These are phyloP conservation scores for Termitomyces sp. DNA, from an alignment of 768 basidiomycete genomes.

Conservation along the genomic window DNA sequence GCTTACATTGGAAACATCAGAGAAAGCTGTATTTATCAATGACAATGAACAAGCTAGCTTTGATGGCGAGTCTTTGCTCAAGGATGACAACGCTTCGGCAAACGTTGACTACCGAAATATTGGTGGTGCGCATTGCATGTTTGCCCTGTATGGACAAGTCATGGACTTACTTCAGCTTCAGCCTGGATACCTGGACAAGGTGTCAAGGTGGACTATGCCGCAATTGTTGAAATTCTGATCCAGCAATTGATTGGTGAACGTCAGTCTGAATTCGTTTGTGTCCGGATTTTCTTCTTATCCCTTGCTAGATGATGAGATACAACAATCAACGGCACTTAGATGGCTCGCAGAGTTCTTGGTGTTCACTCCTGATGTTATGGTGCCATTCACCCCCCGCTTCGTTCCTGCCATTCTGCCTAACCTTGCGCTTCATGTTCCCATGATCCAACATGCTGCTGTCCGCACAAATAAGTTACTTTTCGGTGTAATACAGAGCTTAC, in stretches of 20 bases:
- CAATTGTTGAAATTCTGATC: conserved; percentile 91
- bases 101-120: conserved; percentile 54
- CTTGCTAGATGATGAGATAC: conserved; percentile 83
- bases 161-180: conserved; percentile 21
- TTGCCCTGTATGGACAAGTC: conserved; percentile 1
- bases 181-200: conserved; percentile 94
- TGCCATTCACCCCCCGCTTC: conserved; percentile 90
- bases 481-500: conserved; percentile 80
- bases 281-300: conserved; percentile 1
- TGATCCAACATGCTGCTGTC: conserved; percentile 83
- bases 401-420: conserved; percentile 92
- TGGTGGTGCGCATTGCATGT: conserved; percentile 42
- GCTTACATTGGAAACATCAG: conserved; percentile 49
- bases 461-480: conserved; percentile 83
- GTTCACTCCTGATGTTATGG: conserved; percentile 87
- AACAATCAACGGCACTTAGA: conserved; percentile 87
- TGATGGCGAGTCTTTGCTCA: conserved; percentile 33
- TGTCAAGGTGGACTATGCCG: conserved; percentile 83
- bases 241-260: conserved; percentile 81
- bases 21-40: conserved; percentile 51
- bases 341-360: conserved; percentile 91
- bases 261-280: conserved; percentile 30
- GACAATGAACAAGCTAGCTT: conserved; percentile 40
- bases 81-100: conserved; percentile 35
- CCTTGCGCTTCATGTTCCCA: conserved; percentile 83